Conservation (phyloP, 345 rosid species). For the Draba incana region DNA sequence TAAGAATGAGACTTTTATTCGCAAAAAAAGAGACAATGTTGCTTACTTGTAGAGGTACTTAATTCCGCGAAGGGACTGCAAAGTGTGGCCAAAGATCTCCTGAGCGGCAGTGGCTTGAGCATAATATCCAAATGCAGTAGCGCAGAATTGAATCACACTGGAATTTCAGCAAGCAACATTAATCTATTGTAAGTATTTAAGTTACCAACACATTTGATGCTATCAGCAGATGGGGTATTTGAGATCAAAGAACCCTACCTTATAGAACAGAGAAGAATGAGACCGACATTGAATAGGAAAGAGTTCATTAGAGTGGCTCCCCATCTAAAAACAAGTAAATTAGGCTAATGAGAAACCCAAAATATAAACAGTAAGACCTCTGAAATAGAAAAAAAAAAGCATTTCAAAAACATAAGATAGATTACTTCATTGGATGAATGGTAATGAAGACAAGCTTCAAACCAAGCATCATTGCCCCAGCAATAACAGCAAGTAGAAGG, state of each 20-base stretch:
- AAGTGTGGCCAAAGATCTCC: slow-evolving; percentile 95
- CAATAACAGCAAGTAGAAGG: slow-evolving; percentile 89
- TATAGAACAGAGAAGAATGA: slow-evolving; percentile 87
- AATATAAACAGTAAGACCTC: slow-evolving; percentile 12
- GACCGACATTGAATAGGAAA: slow-evolving; percentile 94
- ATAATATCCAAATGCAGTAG: slow-evolving; percentile 93
- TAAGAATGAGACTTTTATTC: not conserved
- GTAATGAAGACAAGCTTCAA: slow-evolving; percentile 86
- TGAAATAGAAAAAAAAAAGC: slow-evolving; percentile 26
- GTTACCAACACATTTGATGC: slow-evolving; percentile 18
- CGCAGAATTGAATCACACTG: slow-evolving; percentile 95
- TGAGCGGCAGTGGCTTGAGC: slow-evolving; percentile 99
- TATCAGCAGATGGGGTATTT: not conserved
- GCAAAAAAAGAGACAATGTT: not conserved
- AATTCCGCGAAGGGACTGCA: slow-evolving; percentile 94
- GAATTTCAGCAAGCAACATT: slow-evolving; percentile 36
- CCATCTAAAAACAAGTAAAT: slow-evolving; percentile 64
- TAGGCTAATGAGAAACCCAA: slow-evolving; percentile 37
- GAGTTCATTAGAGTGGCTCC: slow-evolving; percentile 98
- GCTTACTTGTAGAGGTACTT: slow-evolving; percentile 91
- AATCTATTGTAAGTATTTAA: not conserved
- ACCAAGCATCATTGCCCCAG: slow-evolving; percentile 99
- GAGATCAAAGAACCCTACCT: slow-evolving; percentile 53
- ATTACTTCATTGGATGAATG: slow-evolving; percentile 97
- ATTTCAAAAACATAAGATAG: slow-evolving; percentile 3